These are phyloP conservation scores for Tetragonia tetragonoides DNA, from an alignment of 148 eudicot genomes.

Conservation along the genomic window DNA sequence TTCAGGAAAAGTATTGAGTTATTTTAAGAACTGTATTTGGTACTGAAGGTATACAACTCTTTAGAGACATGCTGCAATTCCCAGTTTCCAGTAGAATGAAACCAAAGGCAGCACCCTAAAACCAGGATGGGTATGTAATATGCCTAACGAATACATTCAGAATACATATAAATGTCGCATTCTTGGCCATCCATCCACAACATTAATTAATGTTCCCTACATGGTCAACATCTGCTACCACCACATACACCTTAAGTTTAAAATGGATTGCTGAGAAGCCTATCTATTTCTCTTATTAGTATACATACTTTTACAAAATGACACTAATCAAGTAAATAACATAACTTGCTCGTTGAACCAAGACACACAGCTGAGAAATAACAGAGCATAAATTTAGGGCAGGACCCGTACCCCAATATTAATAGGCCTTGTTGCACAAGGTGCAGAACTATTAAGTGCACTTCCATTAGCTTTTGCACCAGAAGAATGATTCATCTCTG, in stretches of 20 bases:
- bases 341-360: neutral
- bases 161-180: no score
- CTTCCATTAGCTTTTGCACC: constrained; percentile 23
- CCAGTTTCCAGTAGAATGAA: neutral
- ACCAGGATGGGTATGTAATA: no score
- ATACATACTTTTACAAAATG: neutral
- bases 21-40: no score
- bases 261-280: neutral
- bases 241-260: no score
- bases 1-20: no score
- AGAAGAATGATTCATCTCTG: constrained; percentile 33
- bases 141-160: no score
- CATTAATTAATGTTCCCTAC: neutral
- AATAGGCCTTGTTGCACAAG: constrained; percentile 25
- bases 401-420: constrained; percentile 32
- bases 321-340: neutral
- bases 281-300: neutral
- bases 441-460: constrained; percentile 19
- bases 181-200: neutral
- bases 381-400: neutral
- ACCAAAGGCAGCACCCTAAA: no score
- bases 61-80: neutral
- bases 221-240: neutral
- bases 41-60: neutral
- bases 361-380: neutral